Conservation (phyloP, 1,284 basidiomycete genomes). For the Peniophora sp. region DNA sequence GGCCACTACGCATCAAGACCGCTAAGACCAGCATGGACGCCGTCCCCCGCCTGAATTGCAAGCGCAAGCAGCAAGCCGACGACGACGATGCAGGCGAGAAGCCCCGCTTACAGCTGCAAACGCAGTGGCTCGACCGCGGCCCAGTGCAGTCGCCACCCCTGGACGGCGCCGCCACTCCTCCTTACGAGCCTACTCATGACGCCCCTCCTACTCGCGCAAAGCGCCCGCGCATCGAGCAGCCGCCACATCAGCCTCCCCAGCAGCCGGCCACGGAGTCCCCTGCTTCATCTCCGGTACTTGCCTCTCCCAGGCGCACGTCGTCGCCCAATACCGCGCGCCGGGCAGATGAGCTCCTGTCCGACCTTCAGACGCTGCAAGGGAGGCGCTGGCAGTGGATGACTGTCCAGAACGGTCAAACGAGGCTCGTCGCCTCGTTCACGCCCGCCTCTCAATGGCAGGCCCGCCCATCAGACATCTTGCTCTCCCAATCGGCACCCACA, state of each 20-base stretch:
- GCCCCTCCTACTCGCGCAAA: slow-evolving; percentile 18
- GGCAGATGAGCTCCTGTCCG: slow-evolving; percentile 26
- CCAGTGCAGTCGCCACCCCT: slow-evolving; percentile 4
- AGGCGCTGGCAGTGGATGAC: slow-evolving; percentile 13
- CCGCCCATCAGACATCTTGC: slow-evolving; percentile 15
- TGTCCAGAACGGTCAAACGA: slow-evolving; percentile 11
- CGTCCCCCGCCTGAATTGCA: no score
- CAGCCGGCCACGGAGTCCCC: no score
- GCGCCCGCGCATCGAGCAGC: slow-evolving; percentile 25
- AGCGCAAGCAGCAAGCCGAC: no score
- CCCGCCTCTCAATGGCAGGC: slow-evolving; percentile 12
- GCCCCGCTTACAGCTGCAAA: no score
- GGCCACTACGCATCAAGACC: no score
- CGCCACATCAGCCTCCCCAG: no score
- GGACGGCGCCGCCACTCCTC: slow-evolving; percentile 4
- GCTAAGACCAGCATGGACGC: no score
- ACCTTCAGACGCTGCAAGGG: slow-evolving; percentile 11
- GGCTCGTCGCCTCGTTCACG: slow-evolving; percentile 11
- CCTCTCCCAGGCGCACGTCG: slow-evolving; percentile 15
- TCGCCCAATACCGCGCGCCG: slow-evolving; percentile 14
- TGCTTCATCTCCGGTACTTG: slow-evolving; percentile 8
- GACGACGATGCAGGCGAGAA: no score
- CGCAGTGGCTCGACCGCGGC: slow-evolving; percentile 1
- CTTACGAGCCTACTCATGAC: neutral
- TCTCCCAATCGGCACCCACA: slow-evolving; percentile 15